Evolutionary conservation across 345 rosid genomes (phyloP), one percentile per base, ranked within the genome.

Genomic region (Mallotus nudiflorus): DNA sequence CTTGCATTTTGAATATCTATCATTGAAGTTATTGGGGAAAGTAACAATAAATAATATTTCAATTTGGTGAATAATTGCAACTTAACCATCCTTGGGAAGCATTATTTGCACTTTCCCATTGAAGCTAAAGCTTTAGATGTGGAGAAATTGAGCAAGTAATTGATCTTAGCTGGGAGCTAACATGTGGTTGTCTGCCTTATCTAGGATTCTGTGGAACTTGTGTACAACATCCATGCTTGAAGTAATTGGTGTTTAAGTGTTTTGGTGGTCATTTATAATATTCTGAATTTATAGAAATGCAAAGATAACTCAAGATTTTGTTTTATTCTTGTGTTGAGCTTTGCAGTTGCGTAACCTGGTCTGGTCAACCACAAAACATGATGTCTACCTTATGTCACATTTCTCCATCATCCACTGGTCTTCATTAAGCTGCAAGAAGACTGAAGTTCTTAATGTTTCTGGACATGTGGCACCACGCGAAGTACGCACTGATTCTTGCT

Each of bases 391-490:
- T 24, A 74, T 85, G 89, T 83, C 87, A 52, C 77, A 83, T 76
- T 85, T 77, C 75, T 81, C 85, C n/a, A 78, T 85, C 55, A 69
- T 83, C 56, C 89, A 85, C 53, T 85, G 89, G 89, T 85, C 87
- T 0, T 77, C 87, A 16, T 74, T 85, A 78, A 79, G 66, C 60
- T 73, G 85, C 76, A 85, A 65, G 67, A 83, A 73, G 75, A 67
- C 80, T 44, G 89, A 81, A 63, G 89, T 85, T 62, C 89, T 85
- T 63, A 78, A 85, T 76, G 89, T 83, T 46, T 81, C 83, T 27
- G 84, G 87, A 50, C 87, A 83, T 68, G 87, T 85, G 55, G 85
- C 84, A 2, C 89, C 89, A 18, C 18, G 72, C 10, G 85, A 83
- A 84, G 89, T 85, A 65, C 25, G 22, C 55, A 9, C 4, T 29